Percentiles rank a stretch among this genome's conserved stretches.
Evolutionary conservation across 169 alveolate species (phyloP).

Genomic region (Cryptosporidium ryanae): DNA sequence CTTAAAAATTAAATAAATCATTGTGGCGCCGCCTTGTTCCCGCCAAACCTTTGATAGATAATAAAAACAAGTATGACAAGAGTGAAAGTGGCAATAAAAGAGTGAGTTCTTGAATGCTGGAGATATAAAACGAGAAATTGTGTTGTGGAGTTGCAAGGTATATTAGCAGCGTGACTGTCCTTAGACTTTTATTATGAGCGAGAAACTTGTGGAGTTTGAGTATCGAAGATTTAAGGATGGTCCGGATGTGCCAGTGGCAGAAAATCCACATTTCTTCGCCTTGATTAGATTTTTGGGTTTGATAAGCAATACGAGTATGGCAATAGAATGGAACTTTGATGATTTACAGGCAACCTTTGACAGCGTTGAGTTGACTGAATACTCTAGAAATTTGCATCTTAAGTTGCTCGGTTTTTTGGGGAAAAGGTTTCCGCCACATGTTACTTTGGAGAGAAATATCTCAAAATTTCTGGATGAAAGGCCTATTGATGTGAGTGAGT

Average conservation of each 20-base stretch:
- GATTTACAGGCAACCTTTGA: slow-evolving; percentile 43
- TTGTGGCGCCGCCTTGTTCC: background rate
- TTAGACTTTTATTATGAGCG: background rate
- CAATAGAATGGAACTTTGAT: slow-evolving; percentile 59
- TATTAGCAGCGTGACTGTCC: no score
- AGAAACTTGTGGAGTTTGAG: slow-evolving; percentile 29
- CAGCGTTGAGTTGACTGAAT: slow-evolving; percentile 43
- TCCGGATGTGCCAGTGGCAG: slow-evolving; percentile 69
- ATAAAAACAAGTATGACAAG: slow-evolving; percentile 2
- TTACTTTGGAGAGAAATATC: slow-evolving; percentile 57
- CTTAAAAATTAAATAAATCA: no score
- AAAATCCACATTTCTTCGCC: slow-evolving; percentile 65
- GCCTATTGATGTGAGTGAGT: slow-evolving; percentile 42
- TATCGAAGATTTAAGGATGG: slow-evolving; percentile 46
- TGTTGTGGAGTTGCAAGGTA: no score
- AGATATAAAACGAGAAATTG: no score
- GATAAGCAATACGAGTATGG: slow-evolving; percentile 36
- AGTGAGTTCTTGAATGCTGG: no score
- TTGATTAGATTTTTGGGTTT: slow-evolving; percentile 53
- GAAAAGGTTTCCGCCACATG: slow-evolving; percentile 71
- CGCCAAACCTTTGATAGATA: background rate
- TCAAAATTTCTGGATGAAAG: slow-evolving; percentile 71
- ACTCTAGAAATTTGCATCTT: slow-evolving; percentile 53
- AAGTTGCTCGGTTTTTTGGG: slow-evolving; percentile 56
- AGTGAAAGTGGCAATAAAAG: no score